Evolutionary conservation across 805 yeast genomes (phyloP).

Genomic region (Wickerhamiella azyma): DNA sequence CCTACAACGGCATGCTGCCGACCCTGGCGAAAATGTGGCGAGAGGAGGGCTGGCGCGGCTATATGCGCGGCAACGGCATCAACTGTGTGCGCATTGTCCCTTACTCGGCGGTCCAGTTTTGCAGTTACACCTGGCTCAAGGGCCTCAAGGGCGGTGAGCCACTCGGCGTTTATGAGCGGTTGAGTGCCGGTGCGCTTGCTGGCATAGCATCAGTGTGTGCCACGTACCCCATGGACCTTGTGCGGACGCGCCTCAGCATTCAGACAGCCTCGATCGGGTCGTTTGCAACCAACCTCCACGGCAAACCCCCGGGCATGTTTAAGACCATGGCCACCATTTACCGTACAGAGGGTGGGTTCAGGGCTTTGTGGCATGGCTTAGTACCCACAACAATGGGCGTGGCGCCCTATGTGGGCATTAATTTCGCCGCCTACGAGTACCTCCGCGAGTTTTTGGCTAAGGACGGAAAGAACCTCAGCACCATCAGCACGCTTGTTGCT

Average conservation of each 20-base stretch:
- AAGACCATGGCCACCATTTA: constrained; percentile 46
- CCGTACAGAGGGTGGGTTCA: constrained; percentile 64
- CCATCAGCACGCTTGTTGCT: constrained; percentile 46
- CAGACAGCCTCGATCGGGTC: constrained; percentile 57
- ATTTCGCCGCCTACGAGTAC: constrained; percentile 79
- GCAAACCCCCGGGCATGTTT: constrained; percentile 59
- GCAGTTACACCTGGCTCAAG: constrained; percentile 52
- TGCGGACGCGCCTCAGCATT: constrained; percentile 76
- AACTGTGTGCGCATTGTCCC: constrained; percentile 88
- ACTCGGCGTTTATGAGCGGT: constrained; percentile 36
- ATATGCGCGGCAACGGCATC: constrained; percentile 79
- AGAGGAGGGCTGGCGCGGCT: constrained; percentile 86
- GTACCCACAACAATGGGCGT: constrained; percentile 89
- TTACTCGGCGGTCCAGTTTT: constrained; percentile 86
- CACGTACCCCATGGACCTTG: constrained; percentile 86
- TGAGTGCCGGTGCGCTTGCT: constrained; percentile 66
- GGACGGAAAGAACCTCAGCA: constrained; percentile 26
- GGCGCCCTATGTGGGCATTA: constrained; percentile 90
- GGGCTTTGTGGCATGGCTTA: constrained; percentile 70
- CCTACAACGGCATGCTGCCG: constrained; percentile 53
- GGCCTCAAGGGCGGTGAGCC: constrained; percentile 31
- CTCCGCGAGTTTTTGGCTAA: constrained; percentile 41
- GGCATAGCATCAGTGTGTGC: constrained; percentile 68
- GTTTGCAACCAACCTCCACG: constrained; percentile 11
- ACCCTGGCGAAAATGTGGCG: constrained; percentile 67